A percentile compares a stretch with the other conserved stretches of the same genome.
phyloP scores from a whole-genome alignment of 2,329 filamentous ascomycete genomes.

The Aspergillus spinulosporus region DNA sequence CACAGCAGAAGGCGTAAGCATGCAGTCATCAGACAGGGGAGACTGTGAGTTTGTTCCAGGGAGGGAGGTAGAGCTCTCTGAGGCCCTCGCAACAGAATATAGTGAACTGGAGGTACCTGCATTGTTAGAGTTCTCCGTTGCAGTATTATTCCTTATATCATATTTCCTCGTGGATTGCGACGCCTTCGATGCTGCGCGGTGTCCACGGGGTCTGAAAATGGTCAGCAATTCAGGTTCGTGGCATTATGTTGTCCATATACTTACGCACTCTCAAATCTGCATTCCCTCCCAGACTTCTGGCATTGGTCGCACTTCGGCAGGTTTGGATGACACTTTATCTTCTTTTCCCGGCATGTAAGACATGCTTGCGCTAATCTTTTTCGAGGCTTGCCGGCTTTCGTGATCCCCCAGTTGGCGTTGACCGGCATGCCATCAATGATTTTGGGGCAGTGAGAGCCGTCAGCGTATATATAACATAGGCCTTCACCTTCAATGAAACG shows the following conservation, averaged over 20 bases:
- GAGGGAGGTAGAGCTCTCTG: conserved; percentile 33
- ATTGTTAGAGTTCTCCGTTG: conserved; percentile 20
- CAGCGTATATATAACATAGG: conserved; percentile 81
- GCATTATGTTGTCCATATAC: conserved; percentile 39
- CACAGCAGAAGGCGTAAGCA: conserved; percentile 30
- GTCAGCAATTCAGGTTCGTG: neutral
- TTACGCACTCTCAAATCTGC: conserved; percentile 84
- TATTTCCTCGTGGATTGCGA: conserved; percentile 26
- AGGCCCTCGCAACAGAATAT: conserved; percentile 35
- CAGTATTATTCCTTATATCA: conserved; percentile 25
- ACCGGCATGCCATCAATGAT: conserved; percentile 82
- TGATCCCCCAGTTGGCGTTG: conserved; percentile 90
- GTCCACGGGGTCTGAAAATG: conserved; percentile 34
- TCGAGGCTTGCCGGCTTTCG: conserved; percentile 88
- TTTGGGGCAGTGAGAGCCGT: conserved; percentile 78
- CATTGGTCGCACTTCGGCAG: conserved; percentile 86
- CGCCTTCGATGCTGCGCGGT: conserved; percentile 30
- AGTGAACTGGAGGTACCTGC: conserved; percentile 27
- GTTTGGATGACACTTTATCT: conserved; percentile 94
- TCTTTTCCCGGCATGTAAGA: conserved; percentile 90
- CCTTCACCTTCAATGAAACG: conserved; percentile 68
- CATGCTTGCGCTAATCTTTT: conserved; percentile 90
- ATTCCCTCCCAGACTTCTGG: conserved; percentile 83
- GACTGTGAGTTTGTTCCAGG: conserved; percentile 34
- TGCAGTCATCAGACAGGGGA: conserved; percentile 32